A percentile compares a stretch with the other conserved stretches of the same genome.
phyloP scores from a whole-genome alignment of 2,329 filamentous ascomycete species.

The Stagonosporopsis tanaceti region DNA sequence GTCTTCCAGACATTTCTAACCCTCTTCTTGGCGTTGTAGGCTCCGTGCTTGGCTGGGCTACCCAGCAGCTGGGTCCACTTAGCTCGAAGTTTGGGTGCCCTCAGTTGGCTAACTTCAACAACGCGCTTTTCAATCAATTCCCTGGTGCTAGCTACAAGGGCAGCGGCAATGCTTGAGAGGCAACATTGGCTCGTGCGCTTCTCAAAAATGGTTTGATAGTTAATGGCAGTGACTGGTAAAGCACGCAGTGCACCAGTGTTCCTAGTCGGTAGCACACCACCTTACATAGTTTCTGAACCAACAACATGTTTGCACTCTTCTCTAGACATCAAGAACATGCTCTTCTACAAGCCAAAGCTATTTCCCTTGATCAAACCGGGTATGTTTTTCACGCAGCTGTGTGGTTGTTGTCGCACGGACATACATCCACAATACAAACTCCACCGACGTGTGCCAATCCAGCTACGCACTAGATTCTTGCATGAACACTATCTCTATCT shows the following conservation, averaged over 20 bases:
- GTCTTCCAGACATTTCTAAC: constrained; percentile 23
- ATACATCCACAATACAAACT: neutral
- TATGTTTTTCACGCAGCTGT: neutral
- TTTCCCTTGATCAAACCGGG: neutral
- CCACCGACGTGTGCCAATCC: neutral
- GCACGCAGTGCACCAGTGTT: constrained; percentile 14
- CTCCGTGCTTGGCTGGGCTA: constrained; percentile 26
- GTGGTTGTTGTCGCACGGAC: no score
- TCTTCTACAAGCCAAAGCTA: neutral
- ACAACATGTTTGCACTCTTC: neutral
- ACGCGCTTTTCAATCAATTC: constrained; percentile 24
- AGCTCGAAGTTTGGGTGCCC: constrained; percentile 23
- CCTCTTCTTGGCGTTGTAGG: constrained; percentile 26
- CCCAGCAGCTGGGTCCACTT: constrained; percentile 25
- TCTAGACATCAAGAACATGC: neutral
- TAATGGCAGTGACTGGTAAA: neutral
- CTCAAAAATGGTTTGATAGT: neutral
- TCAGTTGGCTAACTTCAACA: constrained; percentile 26
- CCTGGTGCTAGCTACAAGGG: constrained; percentile 25
- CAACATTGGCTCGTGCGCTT: neutral
- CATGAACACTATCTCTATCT: neutral
- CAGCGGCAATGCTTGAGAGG: constrained; percentile 1
- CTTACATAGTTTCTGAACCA: neutral
- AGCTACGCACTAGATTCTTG: neutral
- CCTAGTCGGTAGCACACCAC: neutral